Conservation (phyloP, 306 rosid genomes). For the Cucumis cinereus region DNA sequence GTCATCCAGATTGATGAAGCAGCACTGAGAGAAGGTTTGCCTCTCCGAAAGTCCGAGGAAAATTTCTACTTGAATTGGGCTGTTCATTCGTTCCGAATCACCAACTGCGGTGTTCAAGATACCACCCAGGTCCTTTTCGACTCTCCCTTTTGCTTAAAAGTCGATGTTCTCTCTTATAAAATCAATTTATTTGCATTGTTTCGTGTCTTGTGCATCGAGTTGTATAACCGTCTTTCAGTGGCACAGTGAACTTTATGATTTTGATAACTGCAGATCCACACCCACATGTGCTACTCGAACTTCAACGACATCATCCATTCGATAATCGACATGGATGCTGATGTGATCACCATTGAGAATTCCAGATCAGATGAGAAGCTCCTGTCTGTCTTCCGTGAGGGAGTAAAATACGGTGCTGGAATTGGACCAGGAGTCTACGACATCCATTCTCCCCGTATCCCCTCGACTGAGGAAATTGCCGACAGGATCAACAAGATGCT, state of each 20-base stretch:
- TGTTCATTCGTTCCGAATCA: slow-evolving; percentile 79
- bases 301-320: slow-evolving; percentile 83
- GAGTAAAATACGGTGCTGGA: slow-evolving; percentile 77
- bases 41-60: slow-evolving; percentile 62
- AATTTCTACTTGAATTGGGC: slow-evolving; percentile 72
- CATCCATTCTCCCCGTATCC: slow-evolving; percentile 85
- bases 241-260: not conserved
- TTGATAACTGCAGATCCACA: slow-evolving; percentile 49
- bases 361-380: slow-evolving; percentile 80
- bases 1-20: slow-evolving; percentile 87
- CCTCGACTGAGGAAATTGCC: slow-evolving; percentile 50
- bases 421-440: slow-evolving; percentile 88
- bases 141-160: not conserved
- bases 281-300: slow-evolving; percentile 89
- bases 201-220: not conserved
- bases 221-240: not conserved
- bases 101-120: slow-evolving; percentile 55
- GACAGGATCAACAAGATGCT: slow-evolving; percentile 68
- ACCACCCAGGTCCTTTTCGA: slow-evolving; percentile 45
- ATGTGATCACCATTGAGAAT: slow-evolving; percentile 84
- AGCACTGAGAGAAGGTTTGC: slow-evolving; percentile 80
- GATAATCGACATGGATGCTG: slow-evolving; percentile 84
- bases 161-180: not conserved
- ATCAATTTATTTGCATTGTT: not conserved
- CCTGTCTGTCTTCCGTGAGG: slow-evolving; percentile 71